Evolutionary conservation across 495 filamentous ascomycete genomes (phyloP).

Genomic region (Aspergillus nidulans): DNA sequence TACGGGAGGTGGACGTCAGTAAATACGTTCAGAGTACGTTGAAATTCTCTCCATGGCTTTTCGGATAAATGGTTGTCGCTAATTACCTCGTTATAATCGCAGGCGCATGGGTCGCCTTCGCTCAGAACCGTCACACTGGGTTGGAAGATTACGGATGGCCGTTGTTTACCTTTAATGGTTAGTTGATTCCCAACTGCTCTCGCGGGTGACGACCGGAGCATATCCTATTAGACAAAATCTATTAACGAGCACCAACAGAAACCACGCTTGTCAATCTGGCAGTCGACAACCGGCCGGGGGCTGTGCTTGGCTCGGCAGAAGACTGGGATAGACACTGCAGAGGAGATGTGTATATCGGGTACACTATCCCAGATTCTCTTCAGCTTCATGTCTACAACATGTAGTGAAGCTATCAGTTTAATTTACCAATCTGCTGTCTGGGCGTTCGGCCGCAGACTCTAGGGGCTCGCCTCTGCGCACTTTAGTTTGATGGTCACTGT

Average conservation of each 20-base stretch:
- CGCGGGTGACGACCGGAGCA: too few species aligned
- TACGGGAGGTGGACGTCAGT: slow-evolving; percentile 6
- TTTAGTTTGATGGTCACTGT: too few species aligned
- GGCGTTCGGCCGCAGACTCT: too few species aligned
- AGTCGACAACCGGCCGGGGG: neutral
- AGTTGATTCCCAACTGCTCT: neutral
- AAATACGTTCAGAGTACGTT: slow-evolving; percentile 20
- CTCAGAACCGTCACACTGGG: slow-evolving; percentile 37
- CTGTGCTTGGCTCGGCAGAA: neutral
- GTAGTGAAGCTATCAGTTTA: too few species aligned
- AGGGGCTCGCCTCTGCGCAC: too few species aligned
- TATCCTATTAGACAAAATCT: too few species aligned
- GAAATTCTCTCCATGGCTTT: too few species aligned
- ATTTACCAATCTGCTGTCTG: too few species aligned
- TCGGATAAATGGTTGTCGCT: too few species aligned
- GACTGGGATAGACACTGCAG: neutral
- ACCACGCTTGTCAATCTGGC: slow-evolving; percentile 24
- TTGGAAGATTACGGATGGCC: slow-evolving; percentile 9
- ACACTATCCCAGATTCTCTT: too few species aligned
- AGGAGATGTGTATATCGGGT: neutral
- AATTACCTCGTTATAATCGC: neutral
- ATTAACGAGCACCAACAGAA: neutral
- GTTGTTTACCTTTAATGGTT: neutral
- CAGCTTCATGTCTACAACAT: too few species aligned
- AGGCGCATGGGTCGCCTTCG: slow-evolving; percentile 47